A percentile compares a stretch with the other conserved stretches of the same genome.
These are phyloP conservation scores for Dacryopinax spathularia DNA, from an alignment of 768 basidiomycete genomes.

Conservation along the genomic window DNA sequence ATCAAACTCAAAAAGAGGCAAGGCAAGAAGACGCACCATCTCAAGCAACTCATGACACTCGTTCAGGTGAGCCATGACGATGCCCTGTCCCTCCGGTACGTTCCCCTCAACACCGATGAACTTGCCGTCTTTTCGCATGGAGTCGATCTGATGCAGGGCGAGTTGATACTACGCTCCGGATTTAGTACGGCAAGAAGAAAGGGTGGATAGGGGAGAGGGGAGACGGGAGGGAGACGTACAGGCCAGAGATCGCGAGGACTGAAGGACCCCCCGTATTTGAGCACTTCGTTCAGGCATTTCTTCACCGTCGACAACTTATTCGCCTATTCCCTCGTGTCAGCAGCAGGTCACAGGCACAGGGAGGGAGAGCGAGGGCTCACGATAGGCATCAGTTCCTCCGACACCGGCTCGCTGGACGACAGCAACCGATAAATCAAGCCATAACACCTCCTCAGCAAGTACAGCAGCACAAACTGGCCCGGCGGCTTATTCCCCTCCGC, in stretches of 20 bases:
- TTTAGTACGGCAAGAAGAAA: not conserved
- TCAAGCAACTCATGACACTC: slow-evolving; percentile 93
- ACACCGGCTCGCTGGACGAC: slow-evolving; percentile 91
- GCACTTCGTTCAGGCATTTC: slow-evolving; percentile 90
- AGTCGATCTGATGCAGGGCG: slow-evolving; percentile 89
- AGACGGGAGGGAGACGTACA: slow-evolving; percentile 34
- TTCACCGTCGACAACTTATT: slow-evolving; percentile 95
- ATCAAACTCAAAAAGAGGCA: not conserved
- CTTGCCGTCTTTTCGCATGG: slow-evolving; percentile 81
- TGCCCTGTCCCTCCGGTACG: slow-evolving; percentile 91
- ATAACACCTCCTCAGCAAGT: slow-evolving; percentile 86
- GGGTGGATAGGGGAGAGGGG: slow-evolving; percentile 5
- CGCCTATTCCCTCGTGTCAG: slow-evolving; percentile 37
- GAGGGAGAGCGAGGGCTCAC: slow-evolving; percentile 33
- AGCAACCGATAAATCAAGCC: slow-evolving; percentile 87
- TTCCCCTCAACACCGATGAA: slow-evolving; percentile 78
- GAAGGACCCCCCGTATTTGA: slow-evolving; percentile 89
- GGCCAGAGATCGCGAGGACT: slow-evolving; percentile 86
- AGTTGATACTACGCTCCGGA: slow-evolving; percentile 68
- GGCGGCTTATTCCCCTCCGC: slow-evolving; percentile 79
- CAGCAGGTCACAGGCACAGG: not conserved
- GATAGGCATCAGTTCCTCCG: slow-evolving; percentile 94
- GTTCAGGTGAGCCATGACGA: slow-evolving; percentile 86
- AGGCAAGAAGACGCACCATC: slow-evolving; percentile 45
- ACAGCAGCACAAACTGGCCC: slow-evolving; percentile 92